Evolutionary conservation across 768 basidiomycete genomes (phyloP).

Genomic region (Hericium coralloides): DNA sequence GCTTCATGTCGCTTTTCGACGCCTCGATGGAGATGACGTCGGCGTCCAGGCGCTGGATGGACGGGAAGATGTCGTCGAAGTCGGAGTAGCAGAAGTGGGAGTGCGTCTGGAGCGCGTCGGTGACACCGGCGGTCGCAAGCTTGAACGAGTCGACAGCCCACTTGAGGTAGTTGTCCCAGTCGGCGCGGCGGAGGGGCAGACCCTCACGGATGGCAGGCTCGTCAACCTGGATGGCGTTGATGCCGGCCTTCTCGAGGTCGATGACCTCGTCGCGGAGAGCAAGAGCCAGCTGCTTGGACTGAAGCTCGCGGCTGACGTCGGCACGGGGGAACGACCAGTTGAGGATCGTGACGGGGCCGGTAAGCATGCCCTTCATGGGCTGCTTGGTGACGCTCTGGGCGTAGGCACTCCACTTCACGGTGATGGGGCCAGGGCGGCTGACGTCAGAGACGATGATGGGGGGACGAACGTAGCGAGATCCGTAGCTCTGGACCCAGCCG

Average conservation of each 20-base stretch:
- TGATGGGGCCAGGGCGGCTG: slow-evolving; percentile 87
- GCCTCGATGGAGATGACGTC: slow-evolving; percentile 99
- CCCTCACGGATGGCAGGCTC: slow-evolving; percentile 99
- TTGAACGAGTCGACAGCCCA: slow-evolving; percentile 99
- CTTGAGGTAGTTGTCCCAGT: slow-evolving; percentile 93
- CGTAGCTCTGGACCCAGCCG: slow-evolving; percentile 99
- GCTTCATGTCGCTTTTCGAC: slow-evolving; percentile 97
- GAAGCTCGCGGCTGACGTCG: slow-evolving; percentile 91
- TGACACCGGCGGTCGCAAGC: slow-evolving; percentile 92
- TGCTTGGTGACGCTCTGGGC: slow-evolving; percentile 89
- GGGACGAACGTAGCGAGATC: slow-evolving; percentile 97
- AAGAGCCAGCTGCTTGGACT: slow-evolving; percentile 96
- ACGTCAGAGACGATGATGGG: slow-evolving; percentile 98
- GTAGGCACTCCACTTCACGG: slow-evolving; percentile 94
- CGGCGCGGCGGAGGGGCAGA: slow-evolving; percentile 89
- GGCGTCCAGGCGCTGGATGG: slow-evolving; percentile 92
- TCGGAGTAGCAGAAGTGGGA: slow-evolving; percentile 99
- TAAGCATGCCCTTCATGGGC: slow-evolving; percentile 99
- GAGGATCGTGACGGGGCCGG: slow-evolving; percentile 96
- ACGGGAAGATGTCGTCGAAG: slow-evolving; percentile 98
- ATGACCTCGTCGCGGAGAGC: slow-evolving; percentile 97
- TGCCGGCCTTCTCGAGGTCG: slow-evolving; percentile 94
- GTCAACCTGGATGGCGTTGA: slow-evolving; percentile 97
- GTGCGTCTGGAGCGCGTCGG: slow-evolving; percentile 91
- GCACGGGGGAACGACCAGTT: slow-evolving; percentile 99